phyloP scores from a whole-genome alignment of 1,139 yeast genomes.

The Saccharomycopsis phalli region DNA sequence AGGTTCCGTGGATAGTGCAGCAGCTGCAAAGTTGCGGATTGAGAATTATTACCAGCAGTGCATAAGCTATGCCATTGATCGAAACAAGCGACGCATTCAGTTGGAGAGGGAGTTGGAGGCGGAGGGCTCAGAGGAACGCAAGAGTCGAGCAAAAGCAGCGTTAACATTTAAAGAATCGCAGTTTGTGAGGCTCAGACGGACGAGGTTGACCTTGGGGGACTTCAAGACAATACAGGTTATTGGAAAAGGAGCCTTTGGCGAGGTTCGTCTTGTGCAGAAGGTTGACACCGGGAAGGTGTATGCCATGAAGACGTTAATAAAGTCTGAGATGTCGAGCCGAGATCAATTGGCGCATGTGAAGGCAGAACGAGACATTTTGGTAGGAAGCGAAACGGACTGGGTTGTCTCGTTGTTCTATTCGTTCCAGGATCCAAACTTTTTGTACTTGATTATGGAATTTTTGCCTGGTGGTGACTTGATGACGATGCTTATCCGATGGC shows the following conservation, averaged over 20 bases:
- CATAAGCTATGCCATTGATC: constrained; percentile 70
- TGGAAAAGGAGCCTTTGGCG: constrained; percentile 86
- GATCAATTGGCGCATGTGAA: constrained; percentile 80
- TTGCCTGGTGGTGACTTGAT: constrained; percentile 81
- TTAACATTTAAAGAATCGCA: constrained; percentile 73
- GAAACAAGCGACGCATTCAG: constrained; percentile 70
- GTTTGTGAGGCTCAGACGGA: constrained; percentile 64
- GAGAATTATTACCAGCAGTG: constrained; percentile 73
- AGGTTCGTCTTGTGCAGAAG: constrained; percentile 75
- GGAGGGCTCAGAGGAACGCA: constrained; percentile 71
- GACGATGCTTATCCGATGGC: constrained; percentile 87
- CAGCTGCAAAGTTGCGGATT: constrained; percentile 59
- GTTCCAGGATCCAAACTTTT: constrained; percentile 68
- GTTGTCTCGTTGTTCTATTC: constrained; percentile 75
- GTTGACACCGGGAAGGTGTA: constrained; percentile 74
- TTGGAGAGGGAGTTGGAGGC: constrained; percentile 56
- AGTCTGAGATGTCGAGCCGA: constrained; percentile 75
- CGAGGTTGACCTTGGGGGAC: constrained; percentile 65
- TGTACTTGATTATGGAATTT: constrained; percentile 75
- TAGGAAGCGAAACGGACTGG: constrained; percentile 84
- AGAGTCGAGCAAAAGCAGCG: constrained; percentile 60
- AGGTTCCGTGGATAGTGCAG: constrained; percentile 61
- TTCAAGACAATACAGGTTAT: constrained; percentile 73
- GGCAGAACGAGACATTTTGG: constrained; percentile 79
- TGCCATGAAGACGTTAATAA: constrained; percentile 74